phyloP scores from a whole-genome alignment of 257 asterid genomes.

The Ligustrum vulgare region DNA sequence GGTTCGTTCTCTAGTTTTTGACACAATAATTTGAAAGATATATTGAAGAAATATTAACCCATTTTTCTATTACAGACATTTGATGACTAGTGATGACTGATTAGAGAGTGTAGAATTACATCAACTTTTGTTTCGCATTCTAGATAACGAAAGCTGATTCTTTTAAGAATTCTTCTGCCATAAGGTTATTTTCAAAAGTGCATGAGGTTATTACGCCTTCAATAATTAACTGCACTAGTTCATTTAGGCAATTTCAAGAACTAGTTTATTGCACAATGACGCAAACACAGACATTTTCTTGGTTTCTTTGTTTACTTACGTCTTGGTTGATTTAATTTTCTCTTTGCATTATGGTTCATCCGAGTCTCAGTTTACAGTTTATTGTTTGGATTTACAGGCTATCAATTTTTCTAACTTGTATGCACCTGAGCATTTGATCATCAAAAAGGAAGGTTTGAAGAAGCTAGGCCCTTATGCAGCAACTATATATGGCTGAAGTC shows the following conservation, averaged over 20 bases:
- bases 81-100: not conserved
- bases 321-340: constrained; percentile 17
- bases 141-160: not conserved
- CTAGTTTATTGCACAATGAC: not conserved
- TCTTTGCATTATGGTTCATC: constrained; percentile 1
- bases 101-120: not conserved
- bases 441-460: constrained; percentile 79
- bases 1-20: constrained; percentile 44
- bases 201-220: not conserved
- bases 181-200: not conserved
- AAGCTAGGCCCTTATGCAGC: constrained; percentile 90
- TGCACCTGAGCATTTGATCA: constrained; percentile 95
- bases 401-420: constrained; percentile 79
- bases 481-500: constrained; percentile 84
- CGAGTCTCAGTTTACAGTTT: not conserved
- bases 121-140: not conserved
- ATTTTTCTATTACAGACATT: not conserved
- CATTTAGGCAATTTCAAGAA: constrained; percentile 5
- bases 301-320: not conserved
- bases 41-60: not conserved
- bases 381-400: constrained; percentile 54
- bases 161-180: not conserved
- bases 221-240: not conserved
- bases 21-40: not conserved
- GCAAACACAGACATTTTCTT: not conserved